Conservation (phyloP, 1,139 yeast species). For the Saccharomyces hybrid region DNA sequence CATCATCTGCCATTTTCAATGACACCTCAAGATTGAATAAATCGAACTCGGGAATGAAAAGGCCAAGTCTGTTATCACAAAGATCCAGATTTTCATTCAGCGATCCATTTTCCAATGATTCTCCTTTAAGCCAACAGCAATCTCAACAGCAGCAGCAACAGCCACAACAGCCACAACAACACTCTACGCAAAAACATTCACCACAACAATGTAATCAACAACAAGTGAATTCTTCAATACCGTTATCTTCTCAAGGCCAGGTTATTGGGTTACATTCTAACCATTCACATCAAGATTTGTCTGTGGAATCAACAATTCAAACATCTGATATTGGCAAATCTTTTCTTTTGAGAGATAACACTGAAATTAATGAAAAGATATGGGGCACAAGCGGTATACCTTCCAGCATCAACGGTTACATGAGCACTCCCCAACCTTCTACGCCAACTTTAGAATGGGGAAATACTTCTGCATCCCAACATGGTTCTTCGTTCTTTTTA, state of each 20-base stretch:
- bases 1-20: slow-evolving; percentile 6
- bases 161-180: slow-evolving; percentile 9
- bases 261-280: slow-evolving; percentile 9
- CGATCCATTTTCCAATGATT: slow-evolving; percentile 48
- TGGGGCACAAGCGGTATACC: slow-evolving; percentile 37
- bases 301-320: slow-evolving; percentile 8
- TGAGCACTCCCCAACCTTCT: slow-evolving; percentile 28
- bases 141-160: slow-evolving; percentile 7
- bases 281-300: slow-evolving; percentile 8
- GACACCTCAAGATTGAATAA: slow-evolving; percentile 22
- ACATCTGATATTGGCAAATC: slow-evolving; percentile 45
- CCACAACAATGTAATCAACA: not conserved
- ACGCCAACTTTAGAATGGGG: slow-evolving; percentile 32
- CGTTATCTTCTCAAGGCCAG: slow-evolving; percentile 3
- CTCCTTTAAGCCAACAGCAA: slow-evolving; percentile 4
- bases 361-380: slow-evolving; percentile 37
- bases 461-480: slow-evolving; percentile 5
- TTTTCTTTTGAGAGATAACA: slow-evolving; percentile 49
- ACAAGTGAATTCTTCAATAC: slow-evolving; percentile 6
- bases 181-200: slow-evolving; percentile 1
- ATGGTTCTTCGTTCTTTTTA: slow-evolving; percentile 18
- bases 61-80: slow-evolving; percentile 50
- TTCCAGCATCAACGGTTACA: slow-evolving; percentile 27
- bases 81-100: slow-evolving; percentile 65
- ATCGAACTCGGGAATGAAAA: slow-evolving; percentile 32